A percentile compares a stretch with the other conserved stretches of the same genome.
phyloP scores from a whole-genome alignment of 306 rosid genomes.

The Dryas alaskensis region DNA sequence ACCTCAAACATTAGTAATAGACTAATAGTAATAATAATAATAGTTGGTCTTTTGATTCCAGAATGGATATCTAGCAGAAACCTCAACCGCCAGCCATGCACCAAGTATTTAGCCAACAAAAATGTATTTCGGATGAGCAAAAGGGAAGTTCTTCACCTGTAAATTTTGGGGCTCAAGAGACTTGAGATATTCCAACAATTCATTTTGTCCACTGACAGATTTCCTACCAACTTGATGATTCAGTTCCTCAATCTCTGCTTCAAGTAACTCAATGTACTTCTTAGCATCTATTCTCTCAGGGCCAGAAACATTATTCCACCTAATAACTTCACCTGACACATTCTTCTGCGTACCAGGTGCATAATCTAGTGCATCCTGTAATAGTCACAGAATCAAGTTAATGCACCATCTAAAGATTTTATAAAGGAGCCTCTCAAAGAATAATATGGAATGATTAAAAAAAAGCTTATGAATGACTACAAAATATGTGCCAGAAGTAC shows the following conservation, averaged over 20 bases:
- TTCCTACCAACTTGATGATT: constrained; percentile 87
- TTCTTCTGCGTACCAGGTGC: constrained; percentile 96
- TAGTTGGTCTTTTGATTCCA: not conserved
- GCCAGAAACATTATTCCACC: constrained; percentile 92
- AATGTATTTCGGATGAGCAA: not conserved
- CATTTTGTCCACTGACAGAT: constrained; percentile 70
- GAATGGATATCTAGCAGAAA: not conserved
- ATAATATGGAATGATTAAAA: not conserved
- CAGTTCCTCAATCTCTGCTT: constrained; percentile 91
- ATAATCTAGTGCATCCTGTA: constrained; percentile 82
- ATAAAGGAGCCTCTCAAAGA: not conserved
- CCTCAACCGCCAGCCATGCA: not conserved
- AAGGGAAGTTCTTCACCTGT: constrained; percentile 47
- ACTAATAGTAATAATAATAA: not conserved
- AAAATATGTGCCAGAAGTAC: not conserved
- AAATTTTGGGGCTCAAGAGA: constrained; percentile 95
- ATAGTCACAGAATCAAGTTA: constrained; percentile 23
- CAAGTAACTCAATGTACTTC: constrained; percentile 91
- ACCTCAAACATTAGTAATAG: not conserved
- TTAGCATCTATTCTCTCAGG: constrained; percentile 84
- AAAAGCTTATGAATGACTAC: not conserved
- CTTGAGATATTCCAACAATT: constrained; percentile 83
- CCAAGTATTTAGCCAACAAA: not conserved
- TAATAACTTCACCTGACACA: constrained; percentile 89
- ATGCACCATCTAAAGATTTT: constrained; percentile 18